These are phyloP conservation scores for Lachancea quebecensis DNA, from an alignment of 805 yeast species.

Conservation along the genomic window DNA sequence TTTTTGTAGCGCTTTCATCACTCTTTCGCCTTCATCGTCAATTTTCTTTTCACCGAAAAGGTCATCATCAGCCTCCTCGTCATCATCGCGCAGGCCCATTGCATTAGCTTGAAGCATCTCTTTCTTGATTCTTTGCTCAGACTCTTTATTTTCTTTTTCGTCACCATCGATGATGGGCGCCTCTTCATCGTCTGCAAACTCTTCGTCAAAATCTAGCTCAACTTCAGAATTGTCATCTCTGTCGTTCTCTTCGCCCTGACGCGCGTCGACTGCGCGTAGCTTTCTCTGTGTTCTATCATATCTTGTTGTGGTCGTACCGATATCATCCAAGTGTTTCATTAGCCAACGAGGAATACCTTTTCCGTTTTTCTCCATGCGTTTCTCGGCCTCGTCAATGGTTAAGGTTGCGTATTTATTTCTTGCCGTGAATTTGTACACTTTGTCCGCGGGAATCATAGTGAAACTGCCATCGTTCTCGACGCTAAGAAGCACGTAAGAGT, in stretches of 20 bases:
- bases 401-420: conserved; percentile 89
- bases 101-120: conserved; percentile 82
- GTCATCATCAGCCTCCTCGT: conserved; percentile 55
- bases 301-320: conserved; percentile 45
- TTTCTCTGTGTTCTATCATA: conserved; percentile 42
- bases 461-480: conserved; percentile 77
- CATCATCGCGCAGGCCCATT: conserved; percentile 54
- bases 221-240: conserved; percentile 74
- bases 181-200: conserved; percentile 97
- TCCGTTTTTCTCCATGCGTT: conserved; percentile 74
- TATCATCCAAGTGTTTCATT: conserved; percentile 79
- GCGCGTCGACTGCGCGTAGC: conserved; percentile 43
- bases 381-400: conserved; percentile 94
- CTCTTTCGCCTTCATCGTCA: conserved; percentile 84
- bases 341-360: conserved; percentile 84
- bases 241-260: conserved; percentile 33
- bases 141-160: conserved; percentile 88
- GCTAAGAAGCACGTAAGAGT: conserved; percentile 76
- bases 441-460: conserved; percentile 91
- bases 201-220: conserved; percentile 91
- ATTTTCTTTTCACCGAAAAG: conserved; percentile 68
- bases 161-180: conserved; percentile 96
- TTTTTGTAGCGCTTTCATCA: conserved; percentile 74
- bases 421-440: conserved; percentile 88
- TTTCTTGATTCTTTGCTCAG: conserved; percentile 73